A percentile compares a stretch with the other conserved stretches of the same genome.
These are phyloP conservation scores for Harringtonia lauricola DNA, from an alignment of 2,329 filamentous ascomycete genomes.

Conservation along the genomic window DNA sequence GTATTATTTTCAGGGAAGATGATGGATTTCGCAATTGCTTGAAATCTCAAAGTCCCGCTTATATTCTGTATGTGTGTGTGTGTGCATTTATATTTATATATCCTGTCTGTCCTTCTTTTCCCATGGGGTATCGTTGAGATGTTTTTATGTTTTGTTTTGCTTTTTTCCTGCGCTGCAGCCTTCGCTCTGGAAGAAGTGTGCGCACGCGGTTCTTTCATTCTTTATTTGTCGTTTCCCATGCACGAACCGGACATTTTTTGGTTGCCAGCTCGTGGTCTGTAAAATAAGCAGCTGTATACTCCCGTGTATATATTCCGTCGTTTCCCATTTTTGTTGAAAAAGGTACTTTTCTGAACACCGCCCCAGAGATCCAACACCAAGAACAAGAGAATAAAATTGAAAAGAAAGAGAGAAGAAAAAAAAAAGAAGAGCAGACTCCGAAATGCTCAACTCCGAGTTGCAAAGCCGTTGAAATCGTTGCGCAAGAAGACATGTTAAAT, in stretches of 20 bases:
- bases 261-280: neutral
- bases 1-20: neutral
- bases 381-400: constrained; percentile 3
- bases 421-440: constrained; percentile 1
- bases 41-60: no score
- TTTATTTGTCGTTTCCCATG: constrained; percentile 2
- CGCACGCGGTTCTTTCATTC: neutral
- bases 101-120: neutral
- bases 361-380: neutral
- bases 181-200: no score
- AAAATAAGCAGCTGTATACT: constrained; percentile 1
- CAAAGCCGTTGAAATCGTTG: neutral
- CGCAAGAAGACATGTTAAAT: neutral
- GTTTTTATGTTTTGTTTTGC: constrained; percentile 10
- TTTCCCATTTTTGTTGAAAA: constrained; percentile 16
- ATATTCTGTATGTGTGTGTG: no score
- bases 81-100: neutral
- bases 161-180: neutral
- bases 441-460: neutral
- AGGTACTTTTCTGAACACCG: constrained; percentile 5
- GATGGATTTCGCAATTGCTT: neutral
- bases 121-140: constrained; percentile 27
- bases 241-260: neutral
- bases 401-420: constrained; percentile 12
- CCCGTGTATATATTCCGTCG: constrained; percentile 2